A percentile compares a stretch with the other conserved stretches of the same genome.
These are phyloP conservation scores for Botrytis fabae DNA, from an alignment of 2,329 filamentous ascomycete species.

Conservation along the genomic window DNA sequence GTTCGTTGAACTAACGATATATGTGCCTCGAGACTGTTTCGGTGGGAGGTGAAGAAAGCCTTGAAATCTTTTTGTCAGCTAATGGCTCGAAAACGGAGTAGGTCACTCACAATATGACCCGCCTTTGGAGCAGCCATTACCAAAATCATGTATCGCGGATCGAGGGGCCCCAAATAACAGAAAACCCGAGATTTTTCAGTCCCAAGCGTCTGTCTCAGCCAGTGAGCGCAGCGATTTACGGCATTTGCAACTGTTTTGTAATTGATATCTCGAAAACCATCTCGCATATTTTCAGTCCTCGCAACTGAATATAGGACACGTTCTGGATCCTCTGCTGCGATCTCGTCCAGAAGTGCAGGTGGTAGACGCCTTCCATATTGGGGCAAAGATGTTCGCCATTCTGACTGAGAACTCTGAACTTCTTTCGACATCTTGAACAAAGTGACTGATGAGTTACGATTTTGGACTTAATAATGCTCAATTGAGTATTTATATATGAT, in stretches of 20 bases:
- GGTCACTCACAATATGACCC: constrained; percentile 15
- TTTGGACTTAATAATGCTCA: neutral
- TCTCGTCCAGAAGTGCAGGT: neutral
- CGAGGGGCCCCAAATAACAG: constrained; percentile 40
- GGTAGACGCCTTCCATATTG: neutral
- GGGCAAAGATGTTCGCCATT: neutral
- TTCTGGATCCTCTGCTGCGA: neutral
- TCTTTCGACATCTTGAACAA: neutral
- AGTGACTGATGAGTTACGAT: neutral
- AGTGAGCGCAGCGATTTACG: neutral
- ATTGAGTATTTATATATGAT: neutral
- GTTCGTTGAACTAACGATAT: constrained; percentile 14
- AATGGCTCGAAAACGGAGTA: neutral
- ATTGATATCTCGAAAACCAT: neutral
- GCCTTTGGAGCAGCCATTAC: constrained; percentile 39
- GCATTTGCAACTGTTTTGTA: neutral
- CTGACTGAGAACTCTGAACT: neutral
- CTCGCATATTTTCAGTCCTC: neutral
- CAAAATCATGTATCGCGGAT: constrained; percentile 20
- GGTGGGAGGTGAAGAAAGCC: constrained; percentile 20
- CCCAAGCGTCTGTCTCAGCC: neutral
- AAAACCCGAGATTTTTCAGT: neutral
- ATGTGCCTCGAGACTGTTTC: constrained; percentile 22
- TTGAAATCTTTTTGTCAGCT: neutral
- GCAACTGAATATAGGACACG: neutral